Evolutionary conservation across 2,329 filamentous ascomycete genomes (phyloP).

Genomic region (Aureobasidium sp.): DNA sequence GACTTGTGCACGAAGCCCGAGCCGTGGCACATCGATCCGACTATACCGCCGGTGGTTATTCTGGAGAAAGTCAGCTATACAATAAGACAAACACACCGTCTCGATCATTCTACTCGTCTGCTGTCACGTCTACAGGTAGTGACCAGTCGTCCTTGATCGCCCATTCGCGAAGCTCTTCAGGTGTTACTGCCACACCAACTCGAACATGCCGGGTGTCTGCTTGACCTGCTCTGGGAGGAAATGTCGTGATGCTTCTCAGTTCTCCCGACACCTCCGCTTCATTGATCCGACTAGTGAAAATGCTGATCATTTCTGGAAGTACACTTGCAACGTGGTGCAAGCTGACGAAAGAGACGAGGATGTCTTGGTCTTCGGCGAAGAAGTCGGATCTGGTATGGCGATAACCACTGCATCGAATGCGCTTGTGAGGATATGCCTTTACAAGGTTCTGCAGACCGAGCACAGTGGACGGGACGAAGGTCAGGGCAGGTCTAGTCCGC

Average conservation of each 20-base stretch:
- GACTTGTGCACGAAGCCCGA: too few relatives aligned
- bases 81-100: too few relatives aligned
- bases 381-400: slow-evolving; percentile 37
- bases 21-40: too few relatives aligned
- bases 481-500: slow-evolving; percentile 31
- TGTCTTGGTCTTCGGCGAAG: slow-evolving; percentile 32
- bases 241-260: not conserved
- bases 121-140: slow-evolving; percentile 38
- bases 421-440: slow-evolving; percentile 20
- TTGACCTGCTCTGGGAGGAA: not conserved
- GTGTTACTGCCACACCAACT: slow-evolving; percentile 37
- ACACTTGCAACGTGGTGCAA: slow-evolving; percentile 26
- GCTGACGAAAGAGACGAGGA: slow-evolving; percentile 36
- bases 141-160: slow-evolving; percentile 34
- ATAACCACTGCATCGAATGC: slow-evolving; percentile 35
- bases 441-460: slow-evolving; percentile 35
- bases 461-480: slow-evolving; percentile 34
- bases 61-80: too few relatives aligned
- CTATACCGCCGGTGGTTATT: too few relatives aligned
- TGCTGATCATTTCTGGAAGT: not conserved
- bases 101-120: slow-evolving; percentile 28
- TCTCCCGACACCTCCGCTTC: not conserved
- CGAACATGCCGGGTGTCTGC: slow-evolving; percentile 24
- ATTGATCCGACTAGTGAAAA: not conserved
- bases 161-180: slow-evolving; percentile 40